A percentile compares a stretch with the other conserved stretches of the same genome.
Conservation (phyloP, 2,329 filamentous ascomycete genomes). For the Herpotrichia juniperi region DNA sequence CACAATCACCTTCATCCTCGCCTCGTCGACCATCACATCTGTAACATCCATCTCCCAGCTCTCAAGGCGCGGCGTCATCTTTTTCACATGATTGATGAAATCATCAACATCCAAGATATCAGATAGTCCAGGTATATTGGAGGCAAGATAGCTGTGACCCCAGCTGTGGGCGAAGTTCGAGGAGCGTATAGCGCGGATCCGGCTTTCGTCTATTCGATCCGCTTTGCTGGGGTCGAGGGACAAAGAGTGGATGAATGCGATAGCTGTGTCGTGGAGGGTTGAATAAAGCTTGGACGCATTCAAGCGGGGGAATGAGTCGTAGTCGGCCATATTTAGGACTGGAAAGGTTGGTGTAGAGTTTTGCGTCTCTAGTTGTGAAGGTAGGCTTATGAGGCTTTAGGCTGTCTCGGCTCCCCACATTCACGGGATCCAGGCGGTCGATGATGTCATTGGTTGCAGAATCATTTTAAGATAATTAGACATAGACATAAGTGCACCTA, state of each 20-base stretch:
- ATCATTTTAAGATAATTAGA: no score
- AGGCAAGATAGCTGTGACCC: conserved; percentile 39
- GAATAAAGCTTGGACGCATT: conserved; percentile 14
- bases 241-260: conserved; percentile 22
- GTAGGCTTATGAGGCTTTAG: not conserved
- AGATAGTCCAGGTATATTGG: not conserved
- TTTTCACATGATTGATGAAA: conserved; percentile 27
- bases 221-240: conserved; percentile 5
- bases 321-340: not conserved
- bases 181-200: conserved; percentile 22
- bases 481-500: no score
- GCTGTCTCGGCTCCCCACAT: not conserved
- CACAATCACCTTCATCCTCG: conserved; percentile 23
- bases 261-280: conserved; percentile 19
- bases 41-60: conserved; percentile 27
- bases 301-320: not conserved
- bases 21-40: conserved; percentile 34
- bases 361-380: no score
- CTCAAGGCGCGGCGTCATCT: conserved; percentile 27
- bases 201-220: conserved; percentile 17
- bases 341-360: not conserved
- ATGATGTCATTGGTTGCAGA: not conserved
- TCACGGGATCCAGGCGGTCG: not conserved
- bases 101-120: conserved; percentile 5
- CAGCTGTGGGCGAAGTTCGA: conserved; percentile 28